phyloP scores from a whole-genome alignment of 176 grass and related monocot genomes.

The Bothriochloa decipiens region DNA sequence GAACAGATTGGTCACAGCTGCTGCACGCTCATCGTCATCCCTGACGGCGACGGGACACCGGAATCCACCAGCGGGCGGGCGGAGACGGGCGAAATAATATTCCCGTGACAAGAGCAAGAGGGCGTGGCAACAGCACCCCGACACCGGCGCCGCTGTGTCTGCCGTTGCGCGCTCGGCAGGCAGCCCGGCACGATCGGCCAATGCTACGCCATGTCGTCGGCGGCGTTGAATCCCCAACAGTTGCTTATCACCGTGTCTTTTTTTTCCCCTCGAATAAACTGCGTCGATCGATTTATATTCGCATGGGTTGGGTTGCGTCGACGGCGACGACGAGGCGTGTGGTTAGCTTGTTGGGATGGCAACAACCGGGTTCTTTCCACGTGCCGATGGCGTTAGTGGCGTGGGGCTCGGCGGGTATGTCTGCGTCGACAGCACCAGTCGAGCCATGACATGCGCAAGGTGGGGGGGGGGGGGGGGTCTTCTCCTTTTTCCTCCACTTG shows the following conservation, averaged over 20 bases:
- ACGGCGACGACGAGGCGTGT: background rate
- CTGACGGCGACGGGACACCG: conserved; percentile 19
- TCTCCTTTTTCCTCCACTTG: too few species aligned
- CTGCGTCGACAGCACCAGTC: too few species aligned
- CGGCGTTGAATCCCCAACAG: background rate
- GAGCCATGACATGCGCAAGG: too few species aligned
- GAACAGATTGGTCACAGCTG: background rate
- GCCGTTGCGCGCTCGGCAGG: background rate
- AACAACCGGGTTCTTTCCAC: too few species aligned
- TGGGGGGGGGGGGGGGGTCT: too few species aligned
- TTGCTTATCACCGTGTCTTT: background rate
- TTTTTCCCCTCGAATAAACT: too few species aligned
- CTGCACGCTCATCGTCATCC: background rate
- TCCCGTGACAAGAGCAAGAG: conserved; percentile 47
- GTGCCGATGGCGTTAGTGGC: too few species aligned
- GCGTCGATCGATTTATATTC: too few species aligned
- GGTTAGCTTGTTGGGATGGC: too few species aligned
- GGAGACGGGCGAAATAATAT: background rate
- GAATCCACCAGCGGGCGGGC: background rate
- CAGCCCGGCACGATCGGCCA: background rate
- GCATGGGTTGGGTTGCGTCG: too few species aligned
- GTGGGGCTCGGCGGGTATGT: too few species aligned
- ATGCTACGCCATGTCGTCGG: background rate
- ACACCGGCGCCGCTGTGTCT: background rate
- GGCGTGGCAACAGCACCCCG: background rate